Conservation (phyloP, 2,329 filamentous ascomycete genomes). For the Colletotrichum cuscutae region DNA sequence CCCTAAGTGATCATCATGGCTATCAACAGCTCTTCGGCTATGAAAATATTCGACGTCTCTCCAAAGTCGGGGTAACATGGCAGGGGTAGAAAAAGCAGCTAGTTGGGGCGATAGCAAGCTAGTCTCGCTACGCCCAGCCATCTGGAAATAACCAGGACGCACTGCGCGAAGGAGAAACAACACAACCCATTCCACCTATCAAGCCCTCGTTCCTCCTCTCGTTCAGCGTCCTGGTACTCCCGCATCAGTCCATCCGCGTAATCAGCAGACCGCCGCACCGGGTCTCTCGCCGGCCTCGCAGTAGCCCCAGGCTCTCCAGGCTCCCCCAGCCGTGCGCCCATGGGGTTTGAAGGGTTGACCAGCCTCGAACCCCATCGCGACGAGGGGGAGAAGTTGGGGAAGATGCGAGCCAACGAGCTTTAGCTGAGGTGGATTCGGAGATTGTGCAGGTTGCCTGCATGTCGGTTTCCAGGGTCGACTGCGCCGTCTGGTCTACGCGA, state of each 20-base stretch:
- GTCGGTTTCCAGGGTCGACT: conserved; percentile 4
- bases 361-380: not conserved
- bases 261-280: conserved; percentile 16
- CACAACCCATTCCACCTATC: conserved; percentile 25
- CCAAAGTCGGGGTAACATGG: conserved; percentile 12
- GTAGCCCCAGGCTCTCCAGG: not conserved
- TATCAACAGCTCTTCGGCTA: not conserved
- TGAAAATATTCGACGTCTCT: not conserved
- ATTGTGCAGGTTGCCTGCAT: conserved; percentile 30
- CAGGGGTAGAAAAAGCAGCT: not conserved
- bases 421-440: conserved; percentile 27
- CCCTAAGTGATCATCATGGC: not conserved
- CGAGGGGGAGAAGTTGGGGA: conserved; percentile 21
- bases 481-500: not conserved
- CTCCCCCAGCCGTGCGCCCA: not conserved
- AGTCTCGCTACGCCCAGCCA: conserved; percentile 24
- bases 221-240: not conserved
- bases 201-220: not conserved
- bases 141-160: conserved; percentile 22
- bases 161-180: conserved; percentile 29
- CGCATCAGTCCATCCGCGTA: conserved; percentile 7
- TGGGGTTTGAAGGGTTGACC: not conserved
- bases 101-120: not conserved
- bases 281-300: not conserved
- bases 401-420: not conserved